These are phyloP conservation scores for Mercurialis annua DNA, from an alignment of 345 rosid species.

Conservation along the genomic window DNA sequence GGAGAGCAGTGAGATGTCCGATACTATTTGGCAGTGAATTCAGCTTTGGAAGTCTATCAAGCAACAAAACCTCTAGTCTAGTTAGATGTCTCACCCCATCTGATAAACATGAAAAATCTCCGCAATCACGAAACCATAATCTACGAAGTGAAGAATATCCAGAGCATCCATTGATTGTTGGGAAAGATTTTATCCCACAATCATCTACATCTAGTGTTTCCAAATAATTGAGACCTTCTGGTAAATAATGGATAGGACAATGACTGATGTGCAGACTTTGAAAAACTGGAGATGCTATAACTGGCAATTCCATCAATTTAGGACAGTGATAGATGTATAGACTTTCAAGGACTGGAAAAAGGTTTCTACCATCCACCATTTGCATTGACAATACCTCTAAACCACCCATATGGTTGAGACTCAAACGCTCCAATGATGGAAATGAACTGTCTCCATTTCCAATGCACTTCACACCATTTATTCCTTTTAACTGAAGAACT, in stretches of 20 bases:
- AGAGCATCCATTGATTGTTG: no score
- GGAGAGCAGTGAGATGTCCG: constrained; percentile 12
- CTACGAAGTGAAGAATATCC: no score
- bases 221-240: no score
- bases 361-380: not conserved
- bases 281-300: not conserved
- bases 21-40: constrained; percentile 4
- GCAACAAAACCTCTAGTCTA: not conserved
- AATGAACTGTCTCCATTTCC: not conserved
- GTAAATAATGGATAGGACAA: no score
- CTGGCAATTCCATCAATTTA: not conserved
- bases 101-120: not conserved
- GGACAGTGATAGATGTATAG: not conserved
- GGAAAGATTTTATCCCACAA: not conserved
- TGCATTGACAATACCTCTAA: not conserved
- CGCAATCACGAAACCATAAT: not conserved
- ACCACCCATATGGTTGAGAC: not conserved
- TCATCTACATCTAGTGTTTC: not conserved
- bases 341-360: constrained; percentile 1
- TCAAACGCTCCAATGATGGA: not conserved
- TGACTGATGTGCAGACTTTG: no score
- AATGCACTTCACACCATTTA: not conserved
- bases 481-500: not conserved
- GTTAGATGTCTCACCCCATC: not conserved
- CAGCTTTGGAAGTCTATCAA: not conserved